These are phyloP conservation scores for Biancaea sappan DNA, from an alignment of 306 rosid genomes.

Conservation along the genomic window DNA sequence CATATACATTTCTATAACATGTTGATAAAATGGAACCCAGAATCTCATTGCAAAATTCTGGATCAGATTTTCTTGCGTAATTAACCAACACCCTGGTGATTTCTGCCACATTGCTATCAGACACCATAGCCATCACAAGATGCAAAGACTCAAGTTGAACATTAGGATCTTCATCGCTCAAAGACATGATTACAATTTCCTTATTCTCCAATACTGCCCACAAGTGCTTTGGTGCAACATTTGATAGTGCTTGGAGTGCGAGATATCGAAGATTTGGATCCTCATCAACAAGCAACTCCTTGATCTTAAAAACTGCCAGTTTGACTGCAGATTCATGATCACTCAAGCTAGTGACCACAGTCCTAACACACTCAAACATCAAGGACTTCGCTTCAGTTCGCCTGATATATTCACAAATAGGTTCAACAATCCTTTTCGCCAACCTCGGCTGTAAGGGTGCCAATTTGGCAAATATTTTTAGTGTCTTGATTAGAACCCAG, in stretches of 20 bases:
- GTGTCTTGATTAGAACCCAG: constrained; percentile 79
- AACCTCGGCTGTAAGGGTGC: constrained; percentile 75
- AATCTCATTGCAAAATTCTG: constrained; percentile 76
- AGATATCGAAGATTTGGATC: constrained; percentile 91
- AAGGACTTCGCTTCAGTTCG: constrained; percentile 72
- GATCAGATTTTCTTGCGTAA: constrained; percentile 81
- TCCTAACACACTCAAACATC: constrained; percentile 83
- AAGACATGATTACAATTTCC: constrained; percentile 69
- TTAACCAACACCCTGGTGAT: constrained; percentile 74
- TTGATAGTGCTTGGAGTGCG: constrained; percentile 69
- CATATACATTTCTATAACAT: constrained; percentile 64
- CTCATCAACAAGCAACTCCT: constrained; percentile 74
- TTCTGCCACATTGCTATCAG: constrained; percentile 74
- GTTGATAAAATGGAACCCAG: constrained; percentile 67
- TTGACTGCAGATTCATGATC: constrained; percentile 68
- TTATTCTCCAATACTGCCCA: constrained; percentile 89
- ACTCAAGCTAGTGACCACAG: constrained; percentile 68
- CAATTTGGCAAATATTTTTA: constrained; percentile 74
- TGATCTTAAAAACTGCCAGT: constrained; percentile 61
- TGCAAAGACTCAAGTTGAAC: constrained; percentile 71
- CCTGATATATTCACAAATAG: constrained; percentile 73
- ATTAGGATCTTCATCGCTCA: constrained; percentile 82
- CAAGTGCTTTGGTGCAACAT: constrained; percentile 52
- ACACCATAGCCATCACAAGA: constrained; percentile 81
- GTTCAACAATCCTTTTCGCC: constrained; percentile 77